Conservation (phyloP, 2,329 filamentous ascomycete genomes). For the Trichoderma hamatum region DNA sequence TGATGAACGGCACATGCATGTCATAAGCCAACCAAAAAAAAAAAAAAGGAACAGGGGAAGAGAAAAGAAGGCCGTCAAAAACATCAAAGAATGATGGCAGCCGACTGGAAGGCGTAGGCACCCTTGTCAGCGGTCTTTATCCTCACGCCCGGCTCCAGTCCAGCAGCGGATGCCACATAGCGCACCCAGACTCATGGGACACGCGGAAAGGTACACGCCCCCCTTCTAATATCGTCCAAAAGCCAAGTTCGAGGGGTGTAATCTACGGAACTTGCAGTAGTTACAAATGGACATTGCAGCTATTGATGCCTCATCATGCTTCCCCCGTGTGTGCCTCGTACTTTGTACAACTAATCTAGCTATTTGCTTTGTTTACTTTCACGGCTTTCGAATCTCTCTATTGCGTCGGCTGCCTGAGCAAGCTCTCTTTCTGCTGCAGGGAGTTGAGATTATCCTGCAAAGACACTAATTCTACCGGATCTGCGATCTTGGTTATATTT, state of each 20-base stretch:
- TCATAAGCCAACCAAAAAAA: too few relatives aligned
- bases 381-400: background rate
- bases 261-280: background rate
- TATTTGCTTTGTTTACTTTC: background rate
- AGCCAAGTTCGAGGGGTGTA: conserved; percentile 2
- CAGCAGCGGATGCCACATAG: conserved; percentile 19
- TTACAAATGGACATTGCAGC: background rate
- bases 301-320: background rate
- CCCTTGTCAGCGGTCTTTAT: background rate
- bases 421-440: background rate
- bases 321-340: background rate
- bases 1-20: background rate
- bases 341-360: background rate
- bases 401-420: background rate
- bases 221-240: background rate
- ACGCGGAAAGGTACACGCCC: conserved; percentile 13
- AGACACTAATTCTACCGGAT: background rate
- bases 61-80: background rate
- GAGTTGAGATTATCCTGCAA: background rate
- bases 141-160: background rate
- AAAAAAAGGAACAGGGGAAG: background rate
- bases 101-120: background rate
- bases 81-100: background rate
- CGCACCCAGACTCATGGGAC: conserved; percentile 14
- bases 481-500: background rate